Percentiles rank a stretch among this genome's conserved stretches.
Conservation (phyloP, 169 alveolate species). For the Plasmodium knowlesi region DNA sequence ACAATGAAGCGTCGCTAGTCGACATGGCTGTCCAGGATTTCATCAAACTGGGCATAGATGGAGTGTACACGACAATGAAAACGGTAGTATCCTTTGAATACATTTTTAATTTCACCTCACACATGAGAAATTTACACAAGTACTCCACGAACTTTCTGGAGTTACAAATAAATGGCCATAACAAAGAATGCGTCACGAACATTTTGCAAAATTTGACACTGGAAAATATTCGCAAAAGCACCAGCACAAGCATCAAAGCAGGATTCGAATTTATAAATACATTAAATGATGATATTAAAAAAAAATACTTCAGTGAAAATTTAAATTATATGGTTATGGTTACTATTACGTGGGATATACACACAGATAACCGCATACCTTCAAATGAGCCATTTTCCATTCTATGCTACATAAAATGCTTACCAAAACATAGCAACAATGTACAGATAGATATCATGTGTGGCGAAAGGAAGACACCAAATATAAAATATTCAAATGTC, state of each 20-base stretch:
- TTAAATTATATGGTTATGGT: constrained; percentile 53
- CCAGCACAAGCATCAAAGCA: constrained; percentile 33
- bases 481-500: constrained; percentile 64
- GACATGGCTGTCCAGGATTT: constrained; percentile 35
- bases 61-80: constrained; percentile 66
- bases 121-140: constrained; percentile 51
- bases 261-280: constrained; percentile 48
- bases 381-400: constrained; percentile 17
- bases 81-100: constrained; percentile 48
- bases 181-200: constrained; percentile 26
- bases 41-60: constrained; percentile 54
- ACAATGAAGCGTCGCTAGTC: constrained; percentile 31
- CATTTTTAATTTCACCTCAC: constrained; percentile 48
- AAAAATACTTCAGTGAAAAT: constrained; percentile 49
- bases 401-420: constrained; percentile 54
- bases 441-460: constrained; percentile 64
- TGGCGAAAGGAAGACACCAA: constrained; percentile 55
- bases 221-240: constrained; percentile 24
- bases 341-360: constrained; percentile 30
- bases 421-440: constrained; percentile 17
- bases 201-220: constrained; percentile 33
- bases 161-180: constrained; percentile 16
- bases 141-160: constrained; percentile 27
- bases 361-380: background rate
- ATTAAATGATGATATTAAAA: constrained; percentile 59